Evolutionary conservation across 2,329 filamentous ascomycete species (phyloP).

Genomic region (Rhynchosporium graminicola): DNA sequence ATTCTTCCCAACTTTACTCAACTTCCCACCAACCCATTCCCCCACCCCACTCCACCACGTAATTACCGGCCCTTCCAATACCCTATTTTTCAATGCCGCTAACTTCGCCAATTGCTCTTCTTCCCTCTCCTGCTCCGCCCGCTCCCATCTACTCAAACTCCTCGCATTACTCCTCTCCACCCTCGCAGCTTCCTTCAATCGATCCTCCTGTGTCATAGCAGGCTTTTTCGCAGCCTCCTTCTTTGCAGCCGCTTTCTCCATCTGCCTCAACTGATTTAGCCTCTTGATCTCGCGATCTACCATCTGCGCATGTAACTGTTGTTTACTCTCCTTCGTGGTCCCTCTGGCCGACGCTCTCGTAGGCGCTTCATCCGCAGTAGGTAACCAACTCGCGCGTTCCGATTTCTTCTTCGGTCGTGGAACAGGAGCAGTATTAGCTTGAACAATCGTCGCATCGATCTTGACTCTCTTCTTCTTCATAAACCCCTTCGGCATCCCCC

Average conservation of each 20-base stretch:
- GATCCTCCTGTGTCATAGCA: slow-evolving; percentile 84
- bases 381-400: slow-evolving; percentile 70
- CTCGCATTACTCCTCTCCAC: slow-evolving; percentile 86
- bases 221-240: slow-evolving; percentile 73
- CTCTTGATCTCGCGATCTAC: slow-evolving; percentile 70
- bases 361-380: slow-evolving; percentile 61
- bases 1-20: slow-evolving; percentile 69
- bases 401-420: slow-evolving; percentile 65
- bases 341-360: slow-evolving; percentile 61
- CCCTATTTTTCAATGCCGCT: slow-evolving; percentile 83
- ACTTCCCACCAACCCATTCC: slow-evolving; percentile 74
- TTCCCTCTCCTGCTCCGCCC: slow-evolving; percentile 84
- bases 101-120: slow-evolving; percentile 81
- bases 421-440: slow-evolving; percentile 41
- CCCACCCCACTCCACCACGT: slow-evolving; percentile 93
- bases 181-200: slow-evolving; percentile 76
- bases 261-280: slow-evolving; percentile 67
- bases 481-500: slow-evolving; percentile 69
- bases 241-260: slow-evolving; percentile 61
- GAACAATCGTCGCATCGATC: slow-evolving; percentile 57
- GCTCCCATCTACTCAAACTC: slow-evolving; percentile 91
- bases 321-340: slow-evolving; percentile 62
- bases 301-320: slow-evolving; percentile 66
- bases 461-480: slow-evolving; percentile 78
- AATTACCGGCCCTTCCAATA: slow-evolving; percentile 84